These are phyloP conservation scores for Phaeophleospora eucalypticola DNA, from an alignment of 2,329 filamentous ascomycete genomes.

Conservation along the genomic window DNA sequence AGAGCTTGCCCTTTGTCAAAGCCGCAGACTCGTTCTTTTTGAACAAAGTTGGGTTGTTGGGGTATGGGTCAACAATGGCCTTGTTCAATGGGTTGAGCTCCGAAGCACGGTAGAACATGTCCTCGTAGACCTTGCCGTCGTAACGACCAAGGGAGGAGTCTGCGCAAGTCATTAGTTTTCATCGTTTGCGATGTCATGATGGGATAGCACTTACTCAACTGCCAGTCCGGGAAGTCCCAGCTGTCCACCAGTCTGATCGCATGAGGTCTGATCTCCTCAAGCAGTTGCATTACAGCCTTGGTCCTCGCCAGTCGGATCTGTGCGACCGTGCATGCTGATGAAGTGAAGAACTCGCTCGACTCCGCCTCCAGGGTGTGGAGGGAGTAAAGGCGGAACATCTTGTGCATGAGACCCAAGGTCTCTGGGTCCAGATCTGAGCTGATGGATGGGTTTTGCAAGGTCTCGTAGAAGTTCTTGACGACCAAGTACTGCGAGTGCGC, in stretches of 20 bases:
- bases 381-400: slow-evolving; percentile 63
- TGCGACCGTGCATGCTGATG: slow-evolving; percentile 63
- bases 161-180: neutral
- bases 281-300: slow-evolving; percentile 63
- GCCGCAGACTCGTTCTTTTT: slow-evolving; percentile 51
- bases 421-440: slow-evolving; percentile 53
- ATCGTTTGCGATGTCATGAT: neutral
- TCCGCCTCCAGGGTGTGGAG: slow-evolving; percentile 65
- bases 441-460: slow-evolving; percentile 55
- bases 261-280: slow-evolving; percentile 70
- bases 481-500: slow-evolving; percentile 74
- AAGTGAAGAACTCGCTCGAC: slow-evolving; percentile 68
- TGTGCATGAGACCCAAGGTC: slow-evolving; percentile 58
- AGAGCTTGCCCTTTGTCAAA: slow-evolving; percentile 50
- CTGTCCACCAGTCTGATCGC: slow-evolving; percentile 67
- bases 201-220: slow-evolving; percentile 46
- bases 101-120: slow-evolving; percentile 68
- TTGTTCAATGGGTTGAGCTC: slow-evolving; percentile 70
- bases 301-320: slow-evolving; percentile 68
- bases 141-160: slow-evolving; percentile 64
- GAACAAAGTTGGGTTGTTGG: slow-evolving; percentile 57
- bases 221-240: slow-evolving; percentile 76
- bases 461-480: slow-evolving; percentile 73
- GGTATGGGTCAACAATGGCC: slow-evolving; percentile 68
- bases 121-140: slow-evolving; percentile 73